A percentile compares a stretch with the other conserved stretches of the same genome.
Conservation (phyloP, 805 yeast genomes). For the Millerozyma miso region DNA sequence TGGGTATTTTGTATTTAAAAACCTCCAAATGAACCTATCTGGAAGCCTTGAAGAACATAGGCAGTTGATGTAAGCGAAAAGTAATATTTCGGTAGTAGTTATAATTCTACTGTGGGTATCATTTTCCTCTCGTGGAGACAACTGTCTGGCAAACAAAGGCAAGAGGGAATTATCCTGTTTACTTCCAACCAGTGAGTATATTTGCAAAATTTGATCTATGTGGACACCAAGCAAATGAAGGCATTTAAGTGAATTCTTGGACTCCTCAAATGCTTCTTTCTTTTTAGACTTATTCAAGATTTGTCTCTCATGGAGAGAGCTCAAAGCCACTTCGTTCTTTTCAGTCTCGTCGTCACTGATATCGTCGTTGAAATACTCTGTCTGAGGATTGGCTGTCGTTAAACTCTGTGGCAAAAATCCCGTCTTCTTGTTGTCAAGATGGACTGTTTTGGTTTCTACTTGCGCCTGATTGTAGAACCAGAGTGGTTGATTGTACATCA, state of each 20-base stretch:
- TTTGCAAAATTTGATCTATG: conserved; percentile 13
- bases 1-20: conserved; percentile 27
- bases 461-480: conserved; percentile 36
- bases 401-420: conserved; percentile 28
- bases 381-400: conserved; percentile 18
- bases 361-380: conserved; percentile 24
- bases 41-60: conserved; percentile 32
- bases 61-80: conserved; percentile 35
- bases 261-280: conserved; percentile 25
- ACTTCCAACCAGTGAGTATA: conserved; percentile 5
- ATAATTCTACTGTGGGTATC: conserved; percentile 14
- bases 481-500: conserved; percentile 68
- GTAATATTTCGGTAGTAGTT: conserved; percentile 32
- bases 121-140: background rate
- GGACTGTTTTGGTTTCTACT: conserved; percentile 26
- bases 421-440: conserved; percentile 21
- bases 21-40: conserved; percentile 36
- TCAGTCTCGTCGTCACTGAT: conserved; percentile 15
- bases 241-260: conserved; percentile 30
- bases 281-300: conserved; percentile 31
- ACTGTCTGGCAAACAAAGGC: background rate
- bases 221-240: conserved; percentile 21
- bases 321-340: conserved; percentile 24
- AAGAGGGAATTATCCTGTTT: background rate
- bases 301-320: conserved; percentile 36